A percentile compares a stretch with the other conserved stretches of the same genome.
These are phyloP conservation scores for Globisporangium cederbergense DNA, from an alignment of 352 stramenopile species.

Conservation along the genomic window DNA sequence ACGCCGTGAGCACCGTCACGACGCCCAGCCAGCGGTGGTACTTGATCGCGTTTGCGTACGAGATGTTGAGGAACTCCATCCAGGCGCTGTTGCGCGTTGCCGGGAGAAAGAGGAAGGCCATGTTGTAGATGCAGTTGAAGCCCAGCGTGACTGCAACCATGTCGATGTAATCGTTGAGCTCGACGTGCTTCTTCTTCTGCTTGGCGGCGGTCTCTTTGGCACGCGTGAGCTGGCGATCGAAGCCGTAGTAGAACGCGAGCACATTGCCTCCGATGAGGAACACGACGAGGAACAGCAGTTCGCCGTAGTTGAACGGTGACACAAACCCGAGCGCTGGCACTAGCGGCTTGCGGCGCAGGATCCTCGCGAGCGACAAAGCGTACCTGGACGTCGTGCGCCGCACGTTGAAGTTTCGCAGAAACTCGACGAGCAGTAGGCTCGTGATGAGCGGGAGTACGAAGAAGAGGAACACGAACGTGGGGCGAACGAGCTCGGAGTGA, in stretches of 20 bases:
- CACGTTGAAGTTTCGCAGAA: slow-evolving; percentile 32
- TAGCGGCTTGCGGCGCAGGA: slow-evolving; percentile 42
- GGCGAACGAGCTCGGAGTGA: slow-evolving; percentile 40
- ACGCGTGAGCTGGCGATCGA: neutral
- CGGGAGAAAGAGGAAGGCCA: slow-evolving; percentile 46
- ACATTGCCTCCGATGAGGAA: slow-evolving; percentile 28
- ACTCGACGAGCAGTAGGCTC: slow-evolving; percentile 36
- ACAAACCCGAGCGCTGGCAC: slow-evolving; percentile 20
- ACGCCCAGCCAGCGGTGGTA: slow-evolving; percentile 54
- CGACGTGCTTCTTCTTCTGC: slow-evolving; percentile 10
- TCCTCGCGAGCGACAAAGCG: slow-evolving; percentile 24
- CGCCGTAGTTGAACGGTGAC: slow-evolving; percentile 32
- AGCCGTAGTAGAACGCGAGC: slow-evolving; percentile 26
- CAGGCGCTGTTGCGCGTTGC: slow-evolving; percentile 42
- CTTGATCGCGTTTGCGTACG: slow-evolving; percentile 46
- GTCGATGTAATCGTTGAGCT: slow-evolving; percentile 23
- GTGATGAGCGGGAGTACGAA: slow-evolving; percentile 33
- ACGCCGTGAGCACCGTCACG: slow-evolving; percentile 26
- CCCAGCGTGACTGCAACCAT: slow-evolving; percentile 31
- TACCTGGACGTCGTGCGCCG: slow-evolving; percentile 31
- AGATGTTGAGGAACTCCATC: slow-evolving; percentile 61
- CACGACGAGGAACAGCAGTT: slow-evolving; percentile 32
- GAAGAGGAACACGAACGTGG: slow-evolving; percentile 53
- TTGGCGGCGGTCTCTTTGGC: neutral
- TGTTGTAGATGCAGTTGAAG: slow-evolving; percentile 44